phyloP scores from a whole-genome alignment of 148 eudicot species.

The Vaccinium darrowii region DNA sequence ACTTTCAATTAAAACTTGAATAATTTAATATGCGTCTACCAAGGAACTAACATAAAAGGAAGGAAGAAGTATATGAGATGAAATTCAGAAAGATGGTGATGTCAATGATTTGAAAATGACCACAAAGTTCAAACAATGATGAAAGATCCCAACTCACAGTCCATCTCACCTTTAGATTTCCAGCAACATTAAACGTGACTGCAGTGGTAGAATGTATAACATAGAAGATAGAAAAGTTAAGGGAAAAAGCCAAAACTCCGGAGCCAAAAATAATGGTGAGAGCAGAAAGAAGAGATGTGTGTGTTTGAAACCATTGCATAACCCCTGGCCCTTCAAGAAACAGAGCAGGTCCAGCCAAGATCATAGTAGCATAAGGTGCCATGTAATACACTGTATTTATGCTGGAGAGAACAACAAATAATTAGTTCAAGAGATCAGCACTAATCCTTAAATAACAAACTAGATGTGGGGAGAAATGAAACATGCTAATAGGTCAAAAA shows the following conservation, averaged over 20 bases:
- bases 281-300: slow-evolving; percentile 51
- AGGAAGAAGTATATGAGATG: background rate
- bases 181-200: slow-evolving; percentile 96
- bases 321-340: slow-evolving; percentile 86
- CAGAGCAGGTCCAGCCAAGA: slow-evolving; percentile 80
- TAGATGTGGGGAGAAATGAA: background rate
- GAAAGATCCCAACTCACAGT: background rate
- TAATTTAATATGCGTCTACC: background rate
- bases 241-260: slow-evolving; percentile 88
- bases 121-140: background rate
- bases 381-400: slow-evolving; percentile 95
- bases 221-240: slow-evolving; percentile 91
- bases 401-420: slow-evolving; percentile 35
- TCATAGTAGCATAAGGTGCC: slow-evolving; percentile 97
- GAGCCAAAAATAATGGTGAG: slow-evolving; percentile 74
- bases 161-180: slow-evolving; percentile 79
- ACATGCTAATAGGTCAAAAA: background rate
- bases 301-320: slow-evolving; percentile 56
- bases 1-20: background rate
- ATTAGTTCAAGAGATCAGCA: background rate
- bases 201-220: slow-evolving; percentile 97
- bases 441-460: background rate
- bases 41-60: background rate
- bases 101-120: background rate
- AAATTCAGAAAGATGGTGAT: background rate